Evolutionary conservation across 768 basidiomycete genomes (phyloP), one percentile per base, ranked within the genome.

Genomic region (Epithele typhae): DNA sequence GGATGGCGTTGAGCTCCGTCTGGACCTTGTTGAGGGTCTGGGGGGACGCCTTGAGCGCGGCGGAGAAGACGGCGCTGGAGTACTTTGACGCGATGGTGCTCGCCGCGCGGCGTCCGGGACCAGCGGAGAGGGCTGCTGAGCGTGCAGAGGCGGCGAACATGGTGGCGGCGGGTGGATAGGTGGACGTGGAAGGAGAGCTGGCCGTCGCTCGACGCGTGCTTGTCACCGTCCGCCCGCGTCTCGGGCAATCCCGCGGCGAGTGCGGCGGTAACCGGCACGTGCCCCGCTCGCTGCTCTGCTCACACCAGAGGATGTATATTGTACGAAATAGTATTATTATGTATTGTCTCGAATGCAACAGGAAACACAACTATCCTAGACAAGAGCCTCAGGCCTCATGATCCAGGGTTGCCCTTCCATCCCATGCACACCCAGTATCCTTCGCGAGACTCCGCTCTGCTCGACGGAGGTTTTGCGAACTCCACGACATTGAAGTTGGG

Each of bases 381-480:
- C n/a, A n/a, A n/a, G n/a, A n/a, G n/a, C n/a, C n/a, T n/a, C n/a
- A n/a, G n/a, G n/a, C n/a, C n/a, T n/a, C n/a, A n/a, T n/a, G n/a
- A n/a, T n/a, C n/a, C n/a, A n/a, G n/a, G n/a, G n/a, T n/a, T 1
- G 0, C 68, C 65, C 19, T 71, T 76, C 75, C 77, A 92, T 1
- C 90, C 90, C 38, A 79, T 70, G 60, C 93, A 96, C 8, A 96
- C 69, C 70, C 84, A 94, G 64, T 92, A 97, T 0, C 79, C 84
- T 60, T 97, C 94, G 23, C 79, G 75, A 1, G 88, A 92, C 48
- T 84, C 84, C 0, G 76, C 57, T 7, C 93, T 75, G 43, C 89
- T 92, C 0, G 89, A 78, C n/a, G 77, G 69, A 0, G 94, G 94
- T 62, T 98, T 98, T 58, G 83, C 66, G 57, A 75, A 81, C 15